Conservation (phyloP, 1,284 basidiomycete species). For the Ganoderma resinaceum region DNA sequence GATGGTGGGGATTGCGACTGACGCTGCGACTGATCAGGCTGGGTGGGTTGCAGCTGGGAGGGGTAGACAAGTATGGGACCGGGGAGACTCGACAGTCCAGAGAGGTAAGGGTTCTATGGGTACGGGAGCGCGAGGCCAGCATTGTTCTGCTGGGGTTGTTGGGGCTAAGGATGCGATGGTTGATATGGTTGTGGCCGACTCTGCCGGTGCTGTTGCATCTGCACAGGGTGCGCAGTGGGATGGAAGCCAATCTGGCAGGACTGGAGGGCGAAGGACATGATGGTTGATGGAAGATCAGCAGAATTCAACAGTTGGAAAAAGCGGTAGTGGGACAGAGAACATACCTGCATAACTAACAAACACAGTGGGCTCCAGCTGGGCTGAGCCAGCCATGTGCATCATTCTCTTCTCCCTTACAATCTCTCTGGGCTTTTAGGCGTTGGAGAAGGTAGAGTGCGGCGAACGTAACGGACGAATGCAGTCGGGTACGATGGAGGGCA, state of each 20-base stretch:
- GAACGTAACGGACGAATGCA: constrained; percentile 84
- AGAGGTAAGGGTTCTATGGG: constrained; percentile 53
- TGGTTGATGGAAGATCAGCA: constrained; percentile 24
- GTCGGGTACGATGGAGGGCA: constrained; percentile 86
- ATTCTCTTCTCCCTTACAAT: no score
- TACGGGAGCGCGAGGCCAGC: constrained; percentile 54
- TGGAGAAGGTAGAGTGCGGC: constrained; percentile 87
- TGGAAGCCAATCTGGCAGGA: constrained; percentile 76
- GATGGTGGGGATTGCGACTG: constrained; percentile 41
- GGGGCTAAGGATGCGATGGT: constrained; percentile 39
- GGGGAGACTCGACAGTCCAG: constrained; percentile 52
- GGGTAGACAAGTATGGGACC: constrained; percentile 42
- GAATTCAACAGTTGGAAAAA: constrained; percentile 42
- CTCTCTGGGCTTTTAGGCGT: constrained; percentile 75
- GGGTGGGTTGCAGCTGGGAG: constrained; percentile 43
- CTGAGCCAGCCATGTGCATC: no score
- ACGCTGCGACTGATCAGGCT: constrained; percentile 20
- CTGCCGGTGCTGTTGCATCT: no score
- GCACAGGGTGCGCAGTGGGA: constrained; percentile 54
- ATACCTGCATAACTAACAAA: no score
- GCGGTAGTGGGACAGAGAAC: constrained; percentile 6
- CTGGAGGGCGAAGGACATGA: constrained; percentile 77
- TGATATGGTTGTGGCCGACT: no score
- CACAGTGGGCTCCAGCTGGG: no score
- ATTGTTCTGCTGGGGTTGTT: constrained; percentile 37